Evolutionary conservation across 352 stramenopile species (phyloP).

Genomic region (Phytophthora foliorum): DNA sequence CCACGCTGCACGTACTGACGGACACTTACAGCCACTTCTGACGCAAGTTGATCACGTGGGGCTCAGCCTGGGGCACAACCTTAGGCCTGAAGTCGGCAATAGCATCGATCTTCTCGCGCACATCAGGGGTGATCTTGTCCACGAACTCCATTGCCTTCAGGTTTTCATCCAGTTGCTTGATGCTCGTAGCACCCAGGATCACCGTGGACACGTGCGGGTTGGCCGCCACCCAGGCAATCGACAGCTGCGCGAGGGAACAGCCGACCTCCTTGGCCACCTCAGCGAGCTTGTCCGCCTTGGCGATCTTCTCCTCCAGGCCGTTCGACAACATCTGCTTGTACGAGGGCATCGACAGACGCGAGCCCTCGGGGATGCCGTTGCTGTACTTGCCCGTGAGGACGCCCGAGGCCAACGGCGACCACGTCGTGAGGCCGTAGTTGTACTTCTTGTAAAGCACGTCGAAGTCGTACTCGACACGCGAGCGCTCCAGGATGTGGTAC

Average conservation of each 20-base stretch:
- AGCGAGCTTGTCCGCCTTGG: slow-evolving; percentile 47
- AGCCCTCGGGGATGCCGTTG: slow-evolving; percentile 61
- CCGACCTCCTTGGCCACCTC: slow-evolving; percentile 66
- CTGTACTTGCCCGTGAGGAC: slow-evolving; percentile 83
- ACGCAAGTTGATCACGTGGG: slow-evolving; percentile 34
- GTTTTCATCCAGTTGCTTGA: slow-evolving; percentile 74
- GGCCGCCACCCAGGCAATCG: slow-evolving; percentile 52
- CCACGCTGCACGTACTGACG: neutral
- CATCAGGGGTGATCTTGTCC: slow-evolving; percentile 63
- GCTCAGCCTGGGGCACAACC: slow-evolving; percentile 31
- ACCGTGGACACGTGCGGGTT: slow-evolving; percentile 73
- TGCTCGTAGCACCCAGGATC: slow-evolving; percentile 66
- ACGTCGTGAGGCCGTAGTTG: slow-evolving; percentile 79
- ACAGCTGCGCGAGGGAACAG: slow-evolving; percentile 62
- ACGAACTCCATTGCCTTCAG: slow-evolving; percentile 54
- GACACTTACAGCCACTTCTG: slow-evolving; percentile 31
- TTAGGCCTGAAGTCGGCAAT: slow-evolving; percentile 56
- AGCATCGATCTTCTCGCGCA: slow-evolving; percentile 61
- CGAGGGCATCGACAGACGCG: slow-evolving; percentile 50
- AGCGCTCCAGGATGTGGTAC: slow-evolving; percentile 81
- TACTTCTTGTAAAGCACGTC: slow-evolving; percentile 70
- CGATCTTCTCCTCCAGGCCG: slow-evolving; percentile 49
- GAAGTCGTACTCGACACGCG: slow-evolving; percentile 76
- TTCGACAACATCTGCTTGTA: slow-evolving; percentile 56
- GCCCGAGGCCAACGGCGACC: slow-evolving; percentile 70